Conservation (phyloP, 1,139 yeast genomes). For the Pichia inconspicua region DNA sequence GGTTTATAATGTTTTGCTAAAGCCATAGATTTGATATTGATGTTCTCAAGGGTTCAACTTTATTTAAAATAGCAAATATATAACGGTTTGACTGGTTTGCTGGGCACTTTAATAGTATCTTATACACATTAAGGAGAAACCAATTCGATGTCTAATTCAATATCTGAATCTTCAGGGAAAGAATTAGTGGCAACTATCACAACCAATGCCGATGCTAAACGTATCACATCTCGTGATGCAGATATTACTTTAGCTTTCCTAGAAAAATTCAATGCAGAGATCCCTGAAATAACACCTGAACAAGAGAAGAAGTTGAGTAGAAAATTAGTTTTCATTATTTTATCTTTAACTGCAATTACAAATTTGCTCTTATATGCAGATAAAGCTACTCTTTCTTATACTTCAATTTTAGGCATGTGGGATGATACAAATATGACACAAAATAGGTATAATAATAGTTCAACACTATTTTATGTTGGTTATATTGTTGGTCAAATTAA, state of each 20-base stretch:
- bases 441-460: constrained; percentile 31
- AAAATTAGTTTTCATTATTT: constrained; percentile 27
- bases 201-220: constrained; percentile 1
- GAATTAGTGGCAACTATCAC: background rate
- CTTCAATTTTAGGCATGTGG: constrained; percentile 38
- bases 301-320: constrained; percentile 27
- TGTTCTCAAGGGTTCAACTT: too few relatives aligned
- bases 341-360: constrained; percentile 29
- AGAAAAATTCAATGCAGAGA: constrained; percentile 23
- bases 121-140: too few relatives aligned
- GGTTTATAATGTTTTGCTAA: too few relatives aligned
- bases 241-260: constrained; percentile 31
- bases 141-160: background rate
- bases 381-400: constrained; percentile 37
- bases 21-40: too few relatives aligned
- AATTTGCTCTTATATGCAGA: constrained; percentile 36
- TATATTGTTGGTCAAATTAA: constrained; percentile 32
- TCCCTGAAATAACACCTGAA: constrained; percentile 26
- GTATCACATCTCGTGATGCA: constrained; percentile 26
- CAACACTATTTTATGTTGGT: constrained; percentile 40
- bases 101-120: too few relatives aligned
- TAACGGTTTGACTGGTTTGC: too few relatives aligned
- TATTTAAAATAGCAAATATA: too few relatives aligned
- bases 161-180: background rate
- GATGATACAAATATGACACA: constrained; percentile 34